Evolutionary conservation across 495 filamentous ascomycete species (phyloP).

Genomic region (Daldinia grandis): DNA sequence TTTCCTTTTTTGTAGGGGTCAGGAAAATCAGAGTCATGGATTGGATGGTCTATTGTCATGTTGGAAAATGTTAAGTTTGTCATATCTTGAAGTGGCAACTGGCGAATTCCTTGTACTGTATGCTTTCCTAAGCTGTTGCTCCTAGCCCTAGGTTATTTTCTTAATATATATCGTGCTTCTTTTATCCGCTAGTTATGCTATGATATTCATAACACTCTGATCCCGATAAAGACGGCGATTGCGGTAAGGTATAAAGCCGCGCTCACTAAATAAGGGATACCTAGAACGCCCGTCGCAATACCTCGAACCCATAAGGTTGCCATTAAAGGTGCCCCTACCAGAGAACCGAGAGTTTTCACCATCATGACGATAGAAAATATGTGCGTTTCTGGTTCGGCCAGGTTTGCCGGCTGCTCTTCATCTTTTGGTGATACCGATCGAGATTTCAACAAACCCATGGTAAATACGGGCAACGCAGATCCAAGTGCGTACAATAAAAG

Average conservation of each 20-base stretch:
- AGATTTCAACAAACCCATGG: constrained; percentile 52
- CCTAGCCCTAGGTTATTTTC: too few species aligned
- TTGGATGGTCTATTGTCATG: too few species aligned
- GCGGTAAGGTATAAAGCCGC: constrained; percentile 48
- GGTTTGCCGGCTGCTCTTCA: constrained; percentile 15
- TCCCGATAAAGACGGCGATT: constrained; percentile 33
- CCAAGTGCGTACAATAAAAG: constrained; percentile 55
- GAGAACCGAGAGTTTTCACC: constrained; percentile 52
- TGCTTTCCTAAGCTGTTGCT: too few species aligned
- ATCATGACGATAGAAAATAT: constrained; percentile 59
- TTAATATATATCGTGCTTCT: too few species aligned
- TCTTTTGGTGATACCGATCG: constrained; percentile 39
- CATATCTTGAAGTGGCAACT: too few species aligned
- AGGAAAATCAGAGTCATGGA: too few species aligned
- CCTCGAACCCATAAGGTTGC: constrained; percentile 48
- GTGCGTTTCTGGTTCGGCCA: constrained; percentile 42
- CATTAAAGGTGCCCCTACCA: constrained; percentile 55
- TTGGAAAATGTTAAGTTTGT: too few species aligned
- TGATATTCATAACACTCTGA: constrained; percentile 25
- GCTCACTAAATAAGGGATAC: constrained; percentile 42
- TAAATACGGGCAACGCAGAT: constrained; percentile 56
- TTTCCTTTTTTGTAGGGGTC: too few species aligned
- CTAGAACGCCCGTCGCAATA: constrained; percentile 24
- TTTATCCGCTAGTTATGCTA: too few species aligned
- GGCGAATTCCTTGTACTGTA: too few species aligned